Evolutionary conservation across 257 asterid genomes (phyloP).

Genomic region (Solanum ahanhuiri): DNA sequence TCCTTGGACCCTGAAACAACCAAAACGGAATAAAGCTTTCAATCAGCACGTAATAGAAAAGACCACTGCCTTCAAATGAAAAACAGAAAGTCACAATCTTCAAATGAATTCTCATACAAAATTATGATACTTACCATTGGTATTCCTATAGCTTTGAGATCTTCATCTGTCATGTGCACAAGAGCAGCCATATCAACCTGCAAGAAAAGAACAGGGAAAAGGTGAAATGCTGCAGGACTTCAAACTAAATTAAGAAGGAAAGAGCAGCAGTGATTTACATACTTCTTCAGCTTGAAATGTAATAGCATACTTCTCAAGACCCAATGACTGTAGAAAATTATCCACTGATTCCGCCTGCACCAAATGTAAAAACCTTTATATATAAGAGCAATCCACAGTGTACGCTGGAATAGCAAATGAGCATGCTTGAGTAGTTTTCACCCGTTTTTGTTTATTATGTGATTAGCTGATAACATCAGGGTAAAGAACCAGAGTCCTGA

Average conservation of each 20-base stretch:
- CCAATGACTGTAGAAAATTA: slow-evolving; percentile 67
- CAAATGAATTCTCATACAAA: not conserved
- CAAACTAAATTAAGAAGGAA: slow-evolving; percentile 4
- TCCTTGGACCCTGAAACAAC: slow-evolving; percentile 85
- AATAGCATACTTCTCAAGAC: slow-evolving; percentile 79
- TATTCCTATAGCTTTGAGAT: slow-evolving; percentile 93
- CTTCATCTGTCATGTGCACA: slow-evolving; percentile 92
- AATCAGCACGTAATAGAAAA: not conserved
- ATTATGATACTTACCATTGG: slow-evolving; percentile 57
- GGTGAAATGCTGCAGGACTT: not conserved
- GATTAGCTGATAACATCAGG: not conserved
- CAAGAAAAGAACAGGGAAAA: slow-evolving; percentile 5
- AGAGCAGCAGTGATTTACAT: slow-evolving; percentile 10
- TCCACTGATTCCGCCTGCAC: slow-evolving; percentile 82
- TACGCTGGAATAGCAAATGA: not conserved
- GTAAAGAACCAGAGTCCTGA: not conserved
- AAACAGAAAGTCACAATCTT: not conserved
- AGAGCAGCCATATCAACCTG: slow-evolving; percentile 98
- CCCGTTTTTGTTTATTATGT: not conserved
- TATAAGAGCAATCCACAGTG: not conserved
- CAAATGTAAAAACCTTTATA: not conserved
- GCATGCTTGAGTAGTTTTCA: not conserved
- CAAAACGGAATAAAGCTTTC: not conserved
- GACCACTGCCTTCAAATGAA: not conserved
- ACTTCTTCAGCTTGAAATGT: slow-evolving; percentile 99